A percentile compares a stretch with the other conserved stretches of the same genome.
Conservation (phyloP, 2,329 filamentous ascomycete species). For the Helotiales sp. region DNA sequence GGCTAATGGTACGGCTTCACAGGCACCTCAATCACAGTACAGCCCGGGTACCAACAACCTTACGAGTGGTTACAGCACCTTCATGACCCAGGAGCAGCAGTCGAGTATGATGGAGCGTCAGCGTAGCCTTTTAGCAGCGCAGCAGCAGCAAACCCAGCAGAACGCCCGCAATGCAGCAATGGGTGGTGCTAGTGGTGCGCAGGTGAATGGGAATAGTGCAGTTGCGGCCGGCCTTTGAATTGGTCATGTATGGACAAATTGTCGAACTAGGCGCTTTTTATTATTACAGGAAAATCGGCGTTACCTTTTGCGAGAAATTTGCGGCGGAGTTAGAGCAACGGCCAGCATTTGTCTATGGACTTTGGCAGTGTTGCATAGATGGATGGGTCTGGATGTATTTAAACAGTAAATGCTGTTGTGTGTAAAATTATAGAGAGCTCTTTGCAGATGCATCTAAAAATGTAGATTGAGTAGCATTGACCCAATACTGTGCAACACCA, state of each 20-base stretch:
- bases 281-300: neutral
- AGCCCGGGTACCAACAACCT: constrained; percentile 6
- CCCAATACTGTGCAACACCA: too few species aligned
- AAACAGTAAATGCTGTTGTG: constrained; percentile 3
- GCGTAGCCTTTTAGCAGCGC: constrained; percentile 36
- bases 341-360: neutral
- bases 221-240: constrained; percentile 21
- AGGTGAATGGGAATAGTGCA: constrained; percentile 27
- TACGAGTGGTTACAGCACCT: constrained; percentile 26
- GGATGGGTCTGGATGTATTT: neutral
- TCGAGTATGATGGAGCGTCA: constrained; percentile 38
- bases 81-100: constrained; percentile 37
- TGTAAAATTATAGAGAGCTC: constrained; percentile 11
- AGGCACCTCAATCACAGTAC: constrained; percentile 16
- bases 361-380: neutral
- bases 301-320: neutral
- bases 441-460: constrained; percentile 3
- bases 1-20: constrained; percentile 29
- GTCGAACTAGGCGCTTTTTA: neutral
- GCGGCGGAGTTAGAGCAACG: neutral
- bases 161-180: constrained; percentile 31
- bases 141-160: constrained; percentile 31
- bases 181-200: constrained; percentile 25
- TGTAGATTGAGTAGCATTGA: neutral
- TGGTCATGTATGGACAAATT: neutral